These are phyloP conservation scores for Naganishia onofrii DNA, from an alignment of 768 basidiomycete species.

Conservation along the genomic window DNA sequence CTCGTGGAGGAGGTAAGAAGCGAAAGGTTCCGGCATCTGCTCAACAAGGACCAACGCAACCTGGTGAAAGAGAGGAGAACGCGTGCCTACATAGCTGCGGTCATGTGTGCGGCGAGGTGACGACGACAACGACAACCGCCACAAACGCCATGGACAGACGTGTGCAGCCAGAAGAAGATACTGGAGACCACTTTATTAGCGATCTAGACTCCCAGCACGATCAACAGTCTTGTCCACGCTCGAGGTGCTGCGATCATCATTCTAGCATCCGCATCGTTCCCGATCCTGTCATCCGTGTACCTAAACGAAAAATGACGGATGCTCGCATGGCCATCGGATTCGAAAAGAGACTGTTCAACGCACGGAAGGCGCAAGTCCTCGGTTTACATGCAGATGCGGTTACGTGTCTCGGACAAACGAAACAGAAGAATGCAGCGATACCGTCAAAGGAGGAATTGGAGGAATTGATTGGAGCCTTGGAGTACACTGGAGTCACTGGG, in stretches of 20 bases:
- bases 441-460: conserved; percentile 37
- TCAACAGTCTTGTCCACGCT: conserved; percentile 11
- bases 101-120: conserved; percentile 20
- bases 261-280: conserved; percentile 20
- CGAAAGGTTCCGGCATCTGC: conserved; percentile 32
- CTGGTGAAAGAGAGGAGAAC: conserved; percentile 8
- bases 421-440: conserved; percentile 7
- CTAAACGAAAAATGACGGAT: conserved; percentile 21
- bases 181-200: not conserved
- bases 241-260: conserved; percentile 15
- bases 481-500: conserved; percentile 37
- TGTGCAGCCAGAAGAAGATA: not conserved
- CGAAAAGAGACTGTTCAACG: conserved; percentile 22
- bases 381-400: conserved; percentile 25
- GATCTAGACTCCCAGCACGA: conserved; percentile 4
- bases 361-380: conserved; percentile 22
- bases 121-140: not conserved
- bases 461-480: conserved; percentile 40
- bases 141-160: not conserved
- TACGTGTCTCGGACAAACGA: conserved; percentile 15
- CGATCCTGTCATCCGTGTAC: conserved; percentile 8
- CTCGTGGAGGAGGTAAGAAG: conserved; percentile 35
- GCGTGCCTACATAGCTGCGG: conserved; percentile 21
- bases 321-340: conserved; percentile 16
- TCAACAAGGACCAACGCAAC: conserved; percentile 21